Evolutionary conservation across 2,329 filamentous ascomycete species (phyloP), one percentile per base, ranked within the genome.

Genomic region (Aspergillus bombycis): DNA sequence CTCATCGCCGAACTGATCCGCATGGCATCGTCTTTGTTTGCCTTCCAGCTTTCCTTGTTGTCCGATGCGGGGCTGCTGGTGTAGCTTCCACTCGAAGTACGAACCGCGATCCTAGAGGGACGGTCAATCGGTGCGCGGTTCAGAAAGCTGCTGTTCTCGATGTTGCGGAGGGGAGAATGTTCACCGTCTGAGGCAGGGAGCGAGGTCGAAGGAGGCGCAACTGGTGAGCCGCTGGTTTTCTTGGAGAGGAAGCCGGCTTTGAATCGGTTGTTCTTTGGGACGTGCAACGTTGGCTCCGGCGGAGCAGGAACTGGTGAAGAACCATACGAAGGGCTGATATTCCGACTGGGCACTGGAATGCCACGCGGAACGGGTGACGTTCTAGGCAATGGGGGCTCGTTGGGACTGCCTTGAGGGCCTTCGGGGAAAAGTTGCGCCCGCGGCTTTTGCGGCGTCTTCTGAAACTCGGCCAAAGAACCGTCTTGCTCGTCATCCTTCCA

Each of bases 401-500:
- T 77, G 32, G 85, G 84, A 19, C 85, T 86, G 28, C 78, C 77
- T 57, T 88, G 85, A 3, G 61, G 61, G 26, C 78, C 77, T 57
- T 88, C 85, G 10, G 62, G 61, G 30, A 58, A 59, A 8, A 88
- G 86, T 0, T 87, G 86, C 2, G 83, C 82, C 19, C 86, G 82
- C 10, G 85, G 77, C 73, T 89, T 91, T 76, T 93, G 86, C 1
- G 95, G 94, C 3, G 94, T 97, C 79, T 93, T 92, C 73, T 94
- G 92, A 74, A 94, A 97, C 75, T 98, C 95, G 12, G 91, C 93
- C 61, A 98, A 81, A 0, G 90, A 89, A 28, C 93, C 94, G 58
- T 94, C 88, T 73, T 96, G 91, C 2, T 90, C 92, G 71, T 98
- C 95, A 72, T 96, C 93, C 63, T 92, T 89, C 95, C 95, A 99